Evolutionary conservation across 179 eudicot species (phyloP), one percentile per base, ranked within the genome.

Genomic region (Patellifolia procumbens): DNA sequence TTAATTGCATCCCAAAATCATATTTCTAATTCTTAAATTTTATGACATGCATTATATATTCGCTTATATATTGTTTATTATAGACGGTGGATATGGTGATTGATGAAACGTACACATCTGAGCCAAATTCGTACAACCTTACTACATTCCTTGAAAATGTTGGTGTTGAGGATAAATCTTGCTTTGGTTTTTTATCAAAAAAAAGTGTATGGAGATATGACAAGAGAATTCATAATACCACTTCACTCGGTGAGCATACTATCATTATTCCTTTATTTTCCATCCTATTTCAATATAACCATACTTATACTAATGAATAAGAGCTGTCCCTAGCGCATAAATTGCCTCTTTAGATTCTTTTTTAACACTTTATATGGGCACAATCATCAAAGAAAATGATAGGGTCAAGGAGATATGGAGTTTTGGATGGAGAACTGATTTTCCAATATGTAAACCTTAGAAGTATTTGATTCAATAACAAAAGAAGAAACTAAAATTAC

Each of bases 171-270:
- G 97, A 95, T 76, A 86, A 86, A 55, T 84, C 93, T 58, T 95
- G 95, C 80, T 89, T 91, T 68, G 83, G 85, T 68, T 95, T 91
- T 74, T 76, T 93, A 76, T 70, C 93, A 45, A 85, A 85, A 31
- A 83, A 91, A 81, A 90, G 90, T 85, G 42, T 95, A 39, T 95
- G 99, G 98, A 89, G 99, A 88, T 91, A 89, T 70, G 98, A 95
- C 75, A 95, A 95, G 81, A 82, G 87, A 69, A 70, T 90, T 34
- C 87, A 80, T 56, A 87, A 88, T 74, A 80, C 85, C 35, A 72
- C 83, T 28, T 73, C 86, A 78, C 93, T 91, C 12, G 99, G 99
- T 94, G 79, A 87, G 87, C 73, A 37, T 71, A 64, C 17, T n/a
- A 0, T 32, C 1, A 2, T 53, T 63, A 9, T 60, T 67, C 68